Percentiles rank a stretch among this genome's conserved stretches.
Conservation (phyloP, 257 asterid genomes). For the Fraxinus cuspidata region DNA sequence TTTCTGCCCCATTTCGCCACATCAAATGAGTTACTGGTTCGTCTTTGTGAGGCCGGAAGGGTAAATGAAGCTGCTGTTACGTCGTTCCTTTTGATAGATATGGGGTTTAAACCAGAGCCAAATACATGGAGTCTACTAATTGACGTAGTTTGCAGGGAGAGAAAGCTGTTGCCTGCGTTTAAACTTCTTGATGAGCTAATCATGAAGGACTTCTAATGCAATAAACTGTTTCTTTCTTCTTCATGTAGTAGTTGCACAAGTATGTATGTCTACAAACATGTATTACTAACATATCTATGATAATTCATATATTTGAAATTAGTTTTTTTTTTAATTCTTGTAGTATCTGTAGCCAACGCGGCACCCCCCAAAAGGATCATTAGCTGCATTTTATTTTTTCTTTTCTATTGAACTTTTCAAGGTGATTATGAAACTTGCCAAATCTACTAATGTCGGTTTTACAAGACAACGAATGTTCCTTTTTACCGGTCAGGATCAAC, state of each 20-base stretch:
- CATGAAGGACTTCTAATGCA: slow-evolving; percentile 11
- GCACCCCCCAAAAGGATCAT: no score
- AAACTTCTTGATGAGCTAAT: slow-evolving; percentile 62
- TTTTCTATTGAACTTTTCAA: no score
- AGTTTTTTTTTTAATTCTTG: no score
- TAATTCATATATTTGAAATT: no score
- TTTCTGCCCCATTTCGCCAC: slow-evolving; percentile 81
- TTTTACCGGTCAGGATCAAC: no score
- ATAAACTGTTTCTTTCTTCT: background rate
- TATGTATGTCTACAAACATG: background rate
- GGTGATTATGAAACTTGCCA: no score
- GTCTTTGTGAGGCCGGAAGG: slow-evolving; percentile 70
- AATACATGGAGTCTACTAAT: slow-evolving; percentile 66
- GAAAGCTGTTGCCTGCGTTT: slow-evolving; percentile 81
- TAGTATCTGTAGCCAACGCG: no score
- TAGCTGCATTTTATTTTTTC: no score
- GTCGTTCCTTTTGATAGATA: slow-evolving; percentile 54
- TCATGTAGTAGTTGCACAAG: background rate
- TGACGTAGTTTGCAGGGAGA: slow-evolving; percentile 62
- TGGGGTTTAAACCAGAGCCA: slow-evolving; percentile 73
- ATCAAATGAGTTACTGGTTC: slow-evolving; percentile 73
- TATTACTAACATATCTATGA: no score
- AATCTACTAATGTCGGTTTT: no score
- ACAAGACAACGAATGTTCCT: no score
- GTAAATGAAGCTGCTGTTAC: slow-evolving; percentile 59